Percentiles rank a stretch among this genome's conserved stretches.
These are phyloP conservation scores for Diphasiastrum complanatum DNA, from an alignment of 83 land plant genomes.

Conservation along the genomic window DNA sequence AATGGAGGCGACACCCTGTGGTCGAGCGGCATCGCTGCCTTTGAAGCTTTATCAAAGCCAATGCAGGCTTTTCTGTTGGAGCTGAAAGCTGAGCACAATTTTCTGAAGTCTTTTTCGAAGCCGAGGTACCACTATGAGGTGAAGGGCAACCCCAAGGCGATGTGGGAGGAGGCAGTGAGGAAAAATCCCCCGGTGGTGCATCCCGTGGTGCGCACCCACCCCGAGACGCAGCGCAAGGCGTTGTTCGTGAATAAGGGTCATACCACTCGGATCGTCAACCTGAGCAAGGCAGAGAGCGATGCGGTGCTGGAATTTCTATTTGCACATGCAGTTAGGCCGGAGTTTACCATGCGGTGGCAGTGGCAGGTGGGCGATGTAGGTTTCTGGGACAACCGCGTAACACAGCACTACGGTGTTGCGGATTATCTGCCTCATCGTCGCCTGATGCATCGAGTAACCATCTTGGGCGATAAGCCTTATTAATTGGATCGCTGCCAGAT, in stretches of 20 bases:
- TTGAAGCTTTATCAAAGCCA: constrained; percentile 8
- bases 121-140: background rate
- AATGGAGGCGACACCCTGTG: constrained; percentile 9
- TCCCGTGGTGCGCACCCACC: constrained; percentile 9
- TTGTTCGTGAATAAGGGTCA: constrained; percentile 5
- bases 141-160: constrained; percentile 6
- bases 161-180: constrained; percentile 8
- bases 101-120: background rate
- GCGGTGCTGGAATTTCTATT: constrained; percentile 10
- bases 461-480: constrained; percentile 5
- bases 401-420: constrained; percentile 14
- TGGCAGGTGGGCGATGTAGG: constrained; percentile 7
- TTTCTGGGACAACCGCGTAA: constrained; percentile 14
- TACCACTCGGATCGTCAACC: background rate
- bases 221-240: constrained; percentile 7
- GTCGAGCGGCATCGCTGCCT: constrained; percentile 11
- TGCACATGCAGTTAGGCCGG: constrained; percentile 7
- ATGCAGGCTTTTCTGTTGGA: constrained; percentile 3
- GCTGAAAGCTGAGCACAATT: constrained; percentile 9
- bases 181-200: constrained; percentile 6
- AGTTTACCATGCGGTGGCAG: constrained; percentile 13
- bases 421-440: constrained; percentile 13
- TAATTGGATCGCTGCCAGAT: too few species aligned
- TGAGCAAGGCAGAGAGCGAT: constrained; percentile 12
- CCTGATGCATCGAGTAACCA: constrained; percentile 1